Conservation (phyloP, 225 moss, liverwort and hornwort genomes). For the Marchantia paleacea region DNA sequence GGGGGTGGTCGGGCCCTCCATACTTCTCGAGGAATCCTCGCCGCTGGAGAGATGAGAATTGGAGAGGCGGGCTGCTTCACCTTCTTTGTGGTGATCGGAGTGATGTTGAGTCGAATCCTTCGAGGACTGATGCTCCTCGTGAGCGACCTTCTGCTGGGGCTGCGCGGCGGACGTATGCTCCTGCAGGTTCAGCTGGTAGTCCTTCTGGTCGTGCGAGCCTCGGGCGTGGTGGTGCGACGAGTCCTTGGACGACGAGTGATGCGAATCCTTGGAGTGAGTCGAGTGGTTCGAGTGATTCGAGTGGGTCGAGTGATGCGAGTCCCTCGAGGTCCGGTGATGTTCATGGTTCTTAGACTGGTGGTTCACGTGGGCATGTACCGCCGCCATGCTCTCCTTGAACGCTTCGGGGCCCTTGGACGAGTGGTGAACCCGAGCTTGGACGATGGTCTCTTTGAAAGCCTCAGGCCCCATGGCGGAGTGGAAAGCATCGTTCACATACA, state of each 20-base stretch:
- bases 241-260: background rate
- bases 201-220: background rate
- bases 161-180: background rate
- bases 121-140: conserved; percentile 10
- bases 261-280: background rate
- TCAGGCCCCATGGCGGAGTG: background rate
- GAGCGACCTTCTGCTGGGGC: background rate
- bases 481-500: background rate
- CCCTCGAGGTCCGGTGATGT: background rate
- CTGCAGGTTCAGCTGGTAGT: conserved; percentile 12
- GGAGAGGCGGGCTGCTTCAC: conserved; percentile 14
- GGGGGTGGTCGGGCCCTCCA: conserved; percentile 41
- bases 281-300: background rate
- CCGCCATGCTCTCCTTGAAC: conserved; percentile 8
- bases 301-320: background rate
- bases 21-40: conserved; percentile 38
- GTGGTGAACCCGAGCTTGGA: conserved; percentile 10
- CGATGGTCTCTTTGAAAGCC: conserved; percentile 14
- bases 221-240: background rate
- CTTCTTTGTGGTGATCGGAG: conserved; percentile 15
- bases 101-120: conserved; percentile 9
- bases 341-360: conserved; percentile 17
- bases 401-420: conserved; percentile 3
- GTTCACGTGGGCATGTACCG: background rate
- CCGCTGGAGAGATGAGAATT: conserved; percentile 29